Conservation (phyloP, 2,329 filamentous ascomycete species). For the Didymella arachidicola region DNA sequence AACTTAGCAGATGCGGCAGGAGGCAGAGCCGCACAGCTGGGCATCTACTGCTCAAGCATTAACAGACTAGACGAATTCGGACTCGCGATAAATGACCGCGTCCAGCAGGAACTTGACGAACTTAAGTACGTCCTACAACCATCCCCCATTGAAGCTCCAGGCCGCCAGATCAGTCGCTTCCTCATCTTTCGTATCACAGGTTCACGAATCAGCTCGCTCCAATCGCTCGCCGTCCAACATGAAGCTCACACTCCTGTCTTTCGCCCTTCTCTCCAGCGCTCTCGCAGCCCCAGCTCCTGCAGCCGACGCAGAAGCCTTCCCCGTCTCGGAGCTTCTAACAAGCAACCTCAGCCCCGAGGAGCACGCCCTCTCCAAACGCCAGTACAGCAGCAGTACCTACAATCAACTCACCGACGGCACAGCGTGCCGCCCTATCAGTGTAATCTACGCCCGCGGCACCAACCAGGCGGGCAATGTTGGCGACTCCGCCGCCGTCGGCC, state of each 20-base stretch:
- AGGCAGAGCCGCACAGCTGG: constrained; percentile 4
- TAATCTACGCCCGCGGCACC: constrained; percentile 65
- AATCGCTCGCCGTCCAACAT: constrained; percentile 7
- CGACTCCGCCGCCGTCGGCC: constrained; percentile 52
- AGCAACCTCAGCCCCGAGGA: constrained; percentile 17
- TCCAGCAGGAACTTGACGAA: neutral
- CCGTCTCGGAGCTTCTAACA: constrained; percentile 20
- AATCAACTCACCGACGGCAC: constrained; percentile 37
- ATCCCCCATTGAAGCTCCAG: neutral
- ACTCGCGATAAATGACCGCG: neutral
- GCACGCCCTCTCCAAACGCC: constrained; percentile 27
- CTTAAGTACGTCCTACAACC: constrained; percentile 12
- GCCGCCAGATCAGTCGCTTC: constrained; percentile 3
- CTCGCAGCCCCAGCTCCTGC: constrained; percentile 19
- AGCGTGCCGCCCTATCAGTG: constrained; percentile 55
- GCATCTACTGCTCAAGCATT: neutral
- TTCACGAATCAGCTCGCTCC: neutral
- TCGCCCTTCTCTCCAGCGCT: constrained; percentile 17
- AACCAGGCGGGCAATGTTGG: constrained; percentile 62
- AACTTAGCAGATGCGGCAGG: constrained; percentile 14
- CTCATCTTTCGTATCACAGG: constrained; percentile 1
- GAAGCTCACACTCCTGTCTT: constrained; percentile 23
- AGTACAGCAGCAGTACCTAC: constrained; percentile 30
- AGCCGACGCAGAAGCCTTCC: constrained; percentile 19
- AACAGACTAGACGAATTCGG: neutral